A percentile compares a stretch with the other conserved stretches of the same genome.
These are phyloP conservation scores for Fusarium drepaniforme DNA, from an alignment of 2,329 filamentous ascomycete genomes.

Conservation along the genomic window DNA sequence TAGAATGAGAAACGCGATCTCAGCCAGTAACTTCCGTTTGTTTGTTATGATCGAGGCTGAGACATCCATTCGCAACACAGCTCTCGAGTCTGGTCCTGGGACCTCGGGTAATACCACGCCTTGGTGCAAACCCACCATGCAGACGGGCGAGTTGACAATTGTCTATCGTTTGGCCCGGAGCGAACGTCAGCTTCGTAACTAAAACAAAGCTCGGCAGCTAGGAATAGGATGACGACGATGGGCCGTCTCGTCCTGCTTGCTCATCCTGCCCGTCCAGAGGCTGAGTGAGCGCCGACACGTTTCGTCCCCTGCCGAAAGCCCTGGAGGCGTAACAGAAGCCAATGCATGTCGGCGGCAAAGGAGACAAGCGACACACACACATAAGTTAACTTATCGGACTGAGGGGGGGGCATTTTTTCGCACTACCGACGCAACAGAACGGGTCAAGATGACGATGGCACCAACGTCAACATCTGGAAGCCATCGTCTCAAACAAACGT, in stretches of 20 bases:
- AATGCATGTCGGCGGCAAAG: constrained; percentile 35
- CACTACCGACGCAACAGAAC: constrained; percentile 22
- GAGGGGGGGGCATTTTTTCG: constrained; percentile 22
- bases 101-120: constrained; percentile 30
- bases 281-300: constrained; percentile 29
- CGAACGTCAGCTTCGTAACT: constrained; percentile 14
- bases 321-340: constrained; percentile 10
- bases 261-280: constrained; percentile 12
- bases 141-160: constrained; percentile 27
- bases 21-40: constrained; percentile 24
- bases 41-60: constrained; percentile 45
- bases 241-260: constrained; percentile 6
- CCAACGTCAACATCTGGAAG: constrained; percentile 13
- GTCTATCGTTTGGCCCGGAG: constrained; percentile 32
- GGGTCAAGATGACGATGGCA: constrained; percentile 36
- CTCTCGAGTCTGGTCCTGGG: constrained; percentile 4
- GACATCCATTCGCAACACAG: constrained; percentile 26
- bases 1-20: constrained; percentile 31
- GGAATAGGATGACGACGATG: constrained; percentile 15
- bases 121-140: constrained; percentile 29
- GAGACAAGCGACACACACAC: constrained; percentile 27
- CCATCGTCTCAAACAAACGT: constrained; percentile 12
- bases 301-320: constrained; percentile 34
- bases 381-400: constrained; percentile 26
- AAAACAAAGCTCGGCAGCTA: background rate